Conservation (phyloP, 2,329 filamentous ascomycete genomes). For the Fusarium begoniae region DNA sequence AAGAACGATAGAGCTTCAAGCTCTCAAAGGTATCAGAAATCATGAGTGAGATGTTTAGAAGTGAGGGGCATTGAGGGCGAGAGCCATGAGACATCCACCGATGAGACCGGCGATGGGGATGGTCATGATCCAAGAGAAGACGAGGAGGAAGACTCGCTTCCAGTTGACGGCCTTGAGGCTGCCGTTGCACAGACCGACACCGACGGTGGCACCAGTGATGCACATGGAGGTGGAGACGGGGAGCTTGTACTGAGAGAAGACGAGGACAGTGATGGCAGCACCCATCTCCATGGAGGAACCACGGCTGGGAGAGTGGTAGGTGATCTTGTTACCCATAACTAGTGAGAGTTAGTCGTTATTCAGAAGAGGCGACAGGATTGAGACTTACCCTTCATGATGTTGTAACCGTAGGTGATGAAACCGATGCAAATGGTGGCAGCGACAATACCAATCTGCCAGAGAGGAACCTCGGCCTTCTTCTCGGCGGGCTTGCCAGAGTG, state of each 20-base stretch:
- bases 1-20: slow-evolving; percentile 9
- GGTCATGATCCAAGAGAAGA: slow-evolving; percentile 68
- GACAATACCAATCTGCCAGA: slow-evolving; percentile 81
- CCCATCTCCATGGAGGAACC: slow-evolving; percentile 82
- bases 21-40: slow-evolving; percentile 10
- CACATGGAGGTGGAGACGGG: slow-evolving; percentile 83
- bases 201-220: slow-evolving; percentile 81
- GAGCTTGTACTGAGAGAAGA: slow-evolving; percentile 79
- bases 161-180: slow-evolving; percentile 78
- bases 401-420: slow-evolving; percentile 80
- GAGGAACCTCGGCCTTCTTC: slow-evolving; percentile 71
- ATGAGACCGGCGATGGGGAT: slow-evolving; percentile 55
- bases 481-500: slow-evolving; percentile 67
- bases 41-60: slow-evolving; percentile 33
- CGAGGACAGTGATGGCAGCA: slow-evolving; percentile 77
- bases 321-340: slow-evolving; percentile 86
- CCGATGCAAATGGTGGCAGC: slow-evolving; percentile 71
- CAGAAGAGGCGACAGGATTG: neutral
- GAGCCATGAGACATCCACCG: slow-evolving; percentile 52
- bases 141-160: slow-evolving; percentile 73
- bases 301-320: slow-evolving; percentile 68
- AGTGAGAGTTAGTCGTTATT: slow-evolving; percentile 23
- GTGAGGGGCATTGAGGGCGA: slow-evolving; percentile 53
- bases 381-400: slow-evolving; percentile 79
- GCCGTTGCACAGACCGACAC: slow-evolving; percentile 81